Percentiles rank a stretch among this genome's conserved stretches.
Evolutionary conservation across 768 basidiomycete genomes (phyloP).

Genomic region (Pleurotus giganteus): DNA sequence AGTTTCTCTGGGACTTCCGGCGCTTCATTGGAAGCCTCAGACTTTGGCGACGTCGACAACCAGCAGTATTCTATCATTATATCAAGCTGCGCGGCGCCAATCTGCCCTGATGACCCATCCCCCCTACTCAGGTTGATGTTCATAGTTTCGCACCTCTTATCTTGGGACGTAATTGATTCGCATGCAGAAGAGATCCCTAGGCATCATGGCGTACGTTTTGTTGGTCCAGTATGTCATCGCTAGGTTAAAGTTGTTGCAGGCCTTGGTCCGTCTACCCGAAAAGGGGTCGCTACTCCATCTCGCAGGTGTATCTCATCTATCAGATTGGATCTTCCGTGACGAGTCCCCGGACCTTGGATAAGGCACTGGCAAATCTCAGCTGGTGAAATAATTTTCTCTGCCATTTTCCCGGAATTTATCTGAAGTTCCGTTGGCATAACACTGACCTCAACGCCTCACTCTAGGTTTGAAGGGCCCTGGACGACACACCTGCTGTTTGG

Average conservation of each 20-base stretch:
- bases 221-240: conserved; percentile 3
- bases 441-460: not conserved
- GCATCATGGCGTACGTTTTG: conserved; percentile 5
- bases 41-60: no score
- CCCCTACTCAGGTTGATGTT: no score
- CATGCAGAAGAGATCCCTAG: not conserved
- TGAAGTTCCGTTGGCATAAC: not conserved
- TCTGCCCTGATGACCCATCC: no score
- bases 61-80: no score
- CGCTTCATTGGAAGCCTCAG: no score
- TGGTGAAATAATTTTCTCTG: not conserved
- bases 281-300: not conserved
- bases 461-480: not conserved
- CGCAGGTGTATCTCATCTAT: conserved; percentile 1
- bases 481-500: no score
- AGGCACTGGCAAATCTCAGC: not conserved
- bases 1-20: no score
- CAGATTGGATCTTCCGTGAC: not conserved
- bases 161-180: conserved; percentile 1
- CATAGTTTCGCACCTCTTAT: not conserved
- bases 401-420: not conserved
- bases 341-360: not conserved
- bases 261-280: not conserved
- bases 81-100: no score
- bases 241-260: conserved; percentile 5